Base-by-base conservation (phyloP, 257 asterid genomes). In the Phtheirospermum japonicum region DNA sequence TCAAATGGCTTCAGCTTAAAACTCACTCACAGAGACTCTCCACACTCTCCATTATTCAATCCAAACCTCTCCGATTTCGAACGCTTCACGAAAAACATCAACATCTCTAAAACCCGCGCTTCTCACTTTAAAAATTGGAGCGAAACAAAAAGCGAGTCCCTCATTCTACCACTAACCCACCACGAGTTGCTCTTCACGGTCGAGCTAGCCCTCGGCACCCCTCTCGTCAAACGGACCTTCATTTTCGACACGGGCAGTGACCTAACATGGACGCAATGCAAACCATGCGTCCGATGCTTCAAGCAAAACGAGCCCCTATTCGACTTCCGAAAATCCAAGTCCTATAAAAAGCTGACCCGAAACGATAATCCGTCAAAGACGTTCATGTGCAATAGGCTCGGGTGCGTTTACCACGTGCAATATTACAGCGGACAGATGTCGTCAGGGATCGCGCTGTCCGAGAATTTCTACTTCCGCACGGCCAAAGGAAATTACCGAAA, bases 211-310 rank as follows among this genome's bases (percentile, higher is more conserved):
- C 61, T 77, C 8, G 79, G 77, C 70, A 69, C 77, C 12, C 82
- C 79, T 0, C 23, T 51, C 2, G 70, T 59, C 0, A 67, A 62
- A 7, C 57, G 37, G 63, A 66, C 79, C 2, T 56, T 78, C 5
- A 20, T 75, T 18, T 67, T 78, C 12, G 77, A 77, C 74, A 73
- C 79, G 6, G 79, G 75, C 45, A 74, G 77, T 36, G 37, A 26
- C 57, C 16, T 70, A 6, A 77, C 77, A 1, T 74, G 79, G 79
- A 70, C 70, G 2, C 82, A 73, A 10, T 77, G 79, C 75, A 39
- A 12, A 11, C 82, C 82, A 9, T 46, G 82, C 39, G 0, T 66
- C 42, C 4, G 6, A 11, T 73, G 79, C 14, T 77, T 73, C 77
- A 66, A 45, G 62, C 79, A 77, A 48, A 4, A 19, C 7, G 18